Percentiles rank a stretch among this genome's conserved stretches.
Conservation (phyloP, 176 grass and related monocot genomes). For the Paspalum notatum region DNA sequence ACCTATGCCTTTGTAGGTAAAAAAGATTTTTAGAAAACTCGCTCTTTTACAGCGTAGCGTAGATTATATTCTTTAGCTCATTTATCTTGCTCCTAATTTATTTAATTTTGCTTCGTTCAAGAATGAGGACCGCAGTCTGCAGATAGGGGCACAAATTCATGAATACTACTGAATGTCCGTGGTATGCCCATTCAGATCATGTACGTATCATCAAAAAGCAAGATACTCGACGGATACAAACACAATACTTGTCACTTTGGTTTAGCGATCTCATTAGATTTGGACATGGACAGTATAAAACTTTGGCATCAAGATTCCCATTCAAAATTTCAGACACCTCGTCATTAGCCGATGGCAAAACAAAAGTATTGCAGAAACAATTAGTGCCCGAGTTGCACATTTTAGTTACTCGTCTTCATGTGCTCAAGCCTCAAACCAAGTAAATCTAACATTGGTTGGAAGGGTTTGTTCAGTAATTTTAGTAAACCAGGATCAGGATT, state of each 20-base stretch:
- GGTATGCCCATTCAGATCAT: slow-evolving; percentile 9
- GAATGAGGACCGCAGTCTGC: neutral
- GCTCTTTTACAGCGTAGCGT: too few relatives aligned
- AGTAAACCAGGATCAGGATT: neutral
- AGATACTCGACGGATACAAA: slow-evolving; percentile 4
- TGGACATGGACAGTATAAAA: slow-evolving; percentile 24
- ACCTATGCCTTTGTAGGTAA: too few relatives aligned
- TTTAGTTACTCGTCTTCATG: neutral
- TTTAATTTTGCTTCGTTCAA: slow-evolving; percentile 3
- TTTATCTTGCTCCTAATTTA: slow-evolving; percentile 10
- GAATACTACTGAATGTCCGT: neutral
- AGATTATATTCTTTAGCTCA: slow-evolving; percentile 17
- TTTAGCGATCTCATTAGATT: slow-evolving; percentile 19
- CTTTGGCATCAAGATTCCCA: neutral
- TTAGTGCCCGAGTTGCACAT: neutral
- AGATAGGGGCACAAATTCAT: neutral
- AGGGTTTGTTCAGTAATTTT: neutral
- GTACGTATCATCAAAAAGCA: neutral
- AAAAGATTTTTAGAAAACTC: too few relatives aligned
- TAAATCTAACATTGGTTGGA: neutral
- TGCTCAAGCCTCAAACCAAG: neutral
- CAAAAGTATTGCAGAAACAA: neutral
- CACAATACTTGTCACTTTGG: neutral
- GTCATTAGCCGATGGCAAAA: neutral
- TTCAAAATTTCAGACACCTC: slow-evolving; percentile 25